Percentiles rank a stretch among this genome's conserved stretches.
These are phyloP conservation scores for Cladosporium sp. DNA, from an alignment of 2,329 filamentous ascomycete genomes.

Conservation along the genomic window DNA sequence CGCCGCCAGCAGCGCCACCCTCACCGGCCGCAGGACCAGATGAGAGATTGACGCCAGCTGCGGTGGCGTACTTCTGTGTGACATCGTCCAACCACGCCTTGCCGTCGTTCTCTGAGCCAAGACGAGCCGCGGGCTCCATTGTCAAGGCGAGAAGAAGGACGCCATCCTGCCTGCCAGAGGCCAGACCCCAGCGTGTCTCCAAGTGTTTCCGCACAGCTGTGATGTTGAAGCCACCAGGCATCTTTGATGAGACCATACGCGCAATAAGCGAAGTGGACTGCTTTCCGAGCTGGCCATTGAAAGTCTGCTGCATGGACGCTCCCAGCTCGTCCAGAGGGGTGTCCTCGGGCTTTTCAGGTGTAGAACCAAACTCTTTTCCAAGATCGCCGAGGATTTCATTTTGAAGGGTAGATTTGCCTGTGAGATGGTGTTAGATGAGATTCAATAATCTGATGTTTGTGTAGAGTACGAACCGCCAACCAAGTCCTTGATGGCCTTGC, in stretches of 20 bases:
- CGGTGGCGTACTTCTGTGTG: slow-evolving; percentile 81
- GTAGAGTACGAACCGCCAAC: slow-evolving; percentile 71
- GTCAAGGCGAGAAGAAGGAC: slow-evolving; percentile 84
- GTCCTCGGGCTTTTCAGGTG: slow-evolving; percentile 97
- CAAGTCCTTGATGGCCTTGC: slow-evolving; percentile 97
- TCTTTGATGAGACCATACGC: slow-evolving; percentile 94
- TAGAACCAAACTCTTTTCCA: slow-evolving; percentile 97
- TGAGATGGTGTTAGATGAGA: slow-evolving; percentile 1
- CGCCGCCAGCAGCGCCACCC: slow-evolving; percentile 65
- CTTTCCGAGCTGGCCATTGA: slow-evolving; percentile 96
- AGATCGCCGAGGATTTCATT: slow-evolving; percentile 98
- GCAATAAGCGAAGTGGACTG: slow-evolving; percentile 91
- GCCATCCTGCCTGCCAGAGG: slow-evolving; percentile 81
- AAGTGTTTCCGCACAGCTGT: slow-evolving; percentile 92
- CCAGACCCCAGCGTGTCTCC: slow-evolving; percentile 89
- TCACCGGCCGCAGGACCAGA: slow-evolving; percentile 68
- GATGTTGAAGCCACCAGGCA: slow-evolving; percentile 99
- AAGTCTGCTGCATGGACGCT: slow-evolving; percentile 95
- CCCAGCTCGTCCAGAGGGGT: slow-evolving; percentile 92
- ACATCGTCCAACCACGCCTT: slow-evolving; percentile 89
- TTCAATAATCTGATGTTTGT: neutral
- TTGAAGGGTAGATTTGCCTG: slow-evolving; percentile 96
- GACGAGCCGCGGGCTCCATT: slow-evolving; percentile 82
- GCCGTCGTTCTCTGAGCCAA: slow-evolving; percentile 84
- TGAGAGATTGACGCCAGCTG: slow-evolving; percentile 78